Conservation (phyloP, 1,284 basidiomycete species). For the Ceratobasidium papillatum region DNA sequence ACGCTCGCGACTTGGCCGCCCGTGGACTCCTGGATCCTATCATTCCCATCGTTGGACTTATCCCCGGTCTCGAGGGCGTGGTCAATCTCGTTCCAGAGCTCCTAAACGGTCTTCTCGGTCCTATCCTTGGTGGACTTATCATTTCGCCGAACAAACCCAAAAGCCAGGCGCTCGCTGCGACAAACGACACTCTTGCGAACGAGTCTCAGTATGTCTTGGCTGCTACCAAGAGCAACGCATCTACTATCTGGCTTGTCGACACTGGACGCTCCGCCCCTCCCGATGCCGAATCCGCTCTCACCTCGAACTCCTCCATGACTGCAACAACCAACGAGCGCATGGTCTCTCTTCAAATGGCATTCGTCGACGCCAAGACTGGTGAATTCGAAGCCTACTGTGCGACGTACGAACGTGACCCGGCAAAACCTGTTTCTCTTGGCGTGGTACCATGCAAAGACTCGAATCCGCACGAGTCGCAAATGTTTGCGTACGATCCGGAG, state of each 20-base stretch:
- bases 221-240: background rate
- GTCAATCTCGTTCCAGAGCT: slow-evolving; percentile 10
- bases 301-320: background rate
- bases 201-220: slow-evolving; percentile 14
- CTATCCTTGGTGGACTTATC: slow-evolving; percentile 12
- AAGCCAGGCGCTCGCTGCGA: background rate
- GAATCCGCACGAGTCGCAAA: slow-evolving; percentile 13
- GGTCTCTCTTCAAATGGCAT: slow-evolving; percentile 34
- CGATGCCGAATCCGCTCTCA: background rate
- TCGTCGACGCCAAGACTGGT: slow-evolving; percentile 29
- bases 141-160: slow-evolving; percentile 9
- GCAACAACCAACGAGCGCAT: slow-evolving; percentile 1
- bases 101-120: slow-evolving; percentile 16
- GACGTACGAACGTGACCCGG: slow-evolving; percentile 18
- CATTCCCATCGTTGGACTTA: slow-evolving; percentile 19
- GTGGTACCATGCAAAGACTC: slow-evolving; percentile 9
- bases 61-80: slow-evolving; percentile 25
- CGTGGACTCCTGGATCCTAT: slow-evolving; percentile 32
- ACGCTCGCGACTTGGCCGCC: background rate
- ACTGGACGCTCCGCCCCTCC: background rate
- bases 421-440: background rate
- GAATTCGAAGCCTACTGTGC: slow-evolving; percentile 26
- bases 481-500: slow-evolving; percentile 15
- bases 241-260: slow-evolving; percentile 33
- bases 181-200: background rate